These are phyloP conservation scores for Graphilbum ipis-grandicollis DNA, from an alignment of 2,329 filamentous ascomycete species.

Conservation along the genomic window DNA sequence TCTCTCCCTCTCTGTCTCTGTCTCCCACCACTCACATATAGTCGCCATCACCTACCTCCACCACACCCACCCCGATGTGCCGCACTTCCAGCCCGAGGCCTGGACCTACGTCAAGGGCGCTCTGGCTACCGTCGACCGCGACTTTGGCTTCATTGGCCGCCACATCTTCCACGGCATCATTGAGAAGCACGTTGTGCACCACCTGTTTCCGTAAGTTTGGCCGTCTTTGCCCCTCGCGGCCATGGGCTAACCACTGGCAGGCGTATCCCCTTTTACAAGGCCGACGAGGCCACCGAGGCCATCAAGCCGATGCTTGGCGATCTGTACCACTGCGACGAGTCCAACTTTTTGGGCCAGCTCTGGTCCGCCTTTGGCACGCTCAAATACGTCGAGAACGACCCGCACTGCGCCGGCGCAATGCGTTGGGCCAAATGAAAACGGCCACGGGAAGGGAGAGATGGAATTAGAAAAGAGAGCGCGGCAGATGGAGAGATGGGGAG, in stretches of 20 bases:
- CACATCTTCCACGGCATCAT: slow-evolving; percentile 84
- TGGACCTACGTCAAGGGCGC: slow-evolving; percentile 91
- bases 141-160: slow-evolving; percentile 88
- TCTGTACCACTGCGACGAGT: slow-evolving; percentile 71
- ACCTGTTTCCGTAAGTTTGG: slow-evolving; percentile 47
- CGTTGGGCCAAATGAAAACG: slow-evolving; percentile 15
- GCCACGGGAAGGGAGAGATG: background rate
- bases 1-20: background rate
- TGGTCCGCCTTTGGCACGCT: slow-evolving; percentile 27
- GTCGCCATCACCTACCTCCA: slow-evolving; percentile 95
- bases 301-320: slow-evolving; percentile 73
- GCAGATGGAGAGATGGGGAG: no score
- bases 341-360: slow-evolving; percentile 25
- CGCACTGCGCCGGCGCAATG: slow-evolving; percentile 17
- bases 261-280: slow-evolving; percentile 47
- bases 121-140: slow-evolving; percentile 85
- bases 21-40: slow-evolving; percentile 15
- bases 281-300: slow-evolving; percentile 11
- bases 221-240: background rate
- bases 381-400: slow-evolving; percentile 27
- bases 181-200: slow-evolving; percentile 91
- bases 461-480: no score
- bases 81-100: slow-evolving; percentile 67
- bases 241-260: slow-evolving; percentile 21
- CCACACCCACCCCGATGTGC: slow-evolving; percentile 84